phyloP scores from a whole-genome alignment of 78 protist species.

The Blattamonas nauphoetae region DNA sequence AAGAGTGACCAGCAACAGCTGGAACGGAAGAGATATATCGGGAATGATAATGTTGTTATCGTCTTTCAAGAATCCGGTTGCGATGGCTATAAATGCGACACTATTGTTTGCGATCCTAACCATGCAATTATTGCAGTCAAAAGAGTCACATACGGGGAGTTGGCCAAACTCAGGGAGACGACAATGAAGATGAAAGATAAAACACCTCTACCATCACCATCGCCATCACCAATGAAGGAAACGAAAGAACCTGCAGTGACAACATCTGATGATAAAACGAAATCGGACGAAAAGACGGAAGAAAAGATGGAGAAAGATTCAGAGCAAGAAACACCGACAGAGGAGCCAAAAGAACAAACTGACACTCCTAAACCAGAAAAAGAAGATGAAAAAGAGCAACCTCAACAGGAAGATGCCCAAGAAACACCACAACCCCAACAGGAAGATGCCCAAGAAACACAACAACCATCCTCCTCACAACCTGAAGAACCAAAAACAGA shows the following conservation, averaged over 20 bases:
- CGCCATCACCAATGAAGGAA: no score
- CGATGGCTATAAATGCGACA: neutral
- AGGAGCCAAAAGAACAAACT: neutral
- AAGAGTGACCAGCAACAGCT: neutral
- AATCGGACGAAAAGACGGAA: neutral
- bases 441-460: no score
- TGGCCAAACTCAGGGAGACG: neutral
- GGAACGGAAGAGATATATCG: neutral
- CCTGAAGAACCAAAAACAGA: no score
- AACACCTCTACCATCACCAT: no score
- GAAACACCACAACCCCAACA: no score
- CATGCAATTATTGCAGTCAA: neutral
- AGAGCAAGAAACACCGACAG: neutral
- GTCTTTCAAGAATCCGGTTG: neutral
- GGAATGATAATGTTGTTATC: constrained; percentile 6
- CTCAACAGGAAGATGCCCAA: no score
- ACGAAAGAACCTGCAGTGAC: no score
- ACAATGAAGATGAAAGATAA: neutral
- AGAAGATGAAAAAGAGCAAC: neutral
- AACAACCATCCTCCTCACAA: no score
- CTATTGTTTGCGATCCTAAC: neutral
- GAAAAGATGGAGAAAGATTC: neutral
- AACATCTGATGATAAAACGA: no score
- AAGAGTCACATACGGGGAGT: neutral
- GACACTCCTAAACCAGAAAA: neutral